Evolutionary conservation across 108 stramenopile species (phyloP).

Genomic region (Nitzschia inconspicua): DNA sequence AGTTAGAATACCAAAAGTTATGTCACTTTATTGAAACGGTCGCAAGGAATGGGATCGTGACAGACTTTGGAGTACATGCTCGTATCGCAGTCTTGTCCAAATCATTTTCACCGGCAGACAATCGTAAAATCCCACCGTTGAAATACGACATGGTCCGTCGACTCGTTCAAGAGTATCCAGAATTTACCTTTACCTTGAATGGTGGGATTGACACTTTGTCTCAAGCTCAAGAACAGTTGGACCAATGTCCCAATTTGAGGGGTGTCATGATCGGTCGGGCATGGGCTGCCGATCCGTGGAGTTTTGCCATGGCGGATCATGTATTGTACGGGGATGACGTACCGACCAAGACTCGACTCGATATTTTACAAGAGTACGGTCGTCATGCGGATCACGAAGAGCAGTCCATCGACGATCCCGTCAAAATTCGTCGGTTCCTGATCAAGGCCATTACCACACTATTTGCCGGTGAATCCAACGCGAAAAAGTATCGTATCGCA

Average conservation of each 20-base stretch:
- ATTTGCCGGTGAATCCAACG: constrained; percentile 82
- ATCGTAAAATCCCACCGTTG: constrained; percentile 95
- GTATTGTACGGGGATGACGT: constrained; percentile 41
- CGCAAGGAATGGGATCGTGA: constrained; percentile 72
- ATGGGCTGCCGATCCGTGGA: constrained; percentile 80
- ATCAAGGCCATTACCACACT: constrained; percentile 71
- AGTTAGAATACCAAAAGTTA: constrained; percentile 79
- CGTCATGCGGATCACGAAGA: constrained; percentile 74
- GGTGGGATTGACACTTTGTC: constrained; percentile 78
- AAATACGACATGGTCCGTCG: constrained; percentile 76
- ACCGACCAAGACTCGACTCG: constrained; percentile 51
- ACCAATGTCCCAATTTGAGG: constrained; percentile 43
- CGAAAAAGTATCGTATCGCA: constrained; percentile 78
- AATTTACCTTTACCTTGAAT: constrained; percentile 80
- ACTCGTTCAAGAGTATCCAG: constrained; percentile 76
- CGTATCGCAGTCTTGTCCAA: constrained; percentile 91
- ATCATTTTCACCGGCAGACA: constrained; percentile 92
- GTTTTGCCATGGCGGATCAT: constrained; percentile 77
- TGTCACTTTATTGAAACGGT: constrained; percentile 85
- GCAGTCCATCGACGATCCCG: constrained; percentile 49
- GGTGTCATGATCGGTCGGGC: constrained; percentile 89
- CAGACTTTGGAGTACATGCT: constrained; percentile 95
- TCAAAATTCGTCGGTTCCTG: constrained; percentile 66
- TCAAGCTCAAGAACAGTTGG: constrained; percentile 62
- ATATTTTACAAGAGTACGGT: constrained; percentile 66